phyloP scores from a whole-genome alignment of 75 land plant species.

The Larix kaempferi region DNA sequence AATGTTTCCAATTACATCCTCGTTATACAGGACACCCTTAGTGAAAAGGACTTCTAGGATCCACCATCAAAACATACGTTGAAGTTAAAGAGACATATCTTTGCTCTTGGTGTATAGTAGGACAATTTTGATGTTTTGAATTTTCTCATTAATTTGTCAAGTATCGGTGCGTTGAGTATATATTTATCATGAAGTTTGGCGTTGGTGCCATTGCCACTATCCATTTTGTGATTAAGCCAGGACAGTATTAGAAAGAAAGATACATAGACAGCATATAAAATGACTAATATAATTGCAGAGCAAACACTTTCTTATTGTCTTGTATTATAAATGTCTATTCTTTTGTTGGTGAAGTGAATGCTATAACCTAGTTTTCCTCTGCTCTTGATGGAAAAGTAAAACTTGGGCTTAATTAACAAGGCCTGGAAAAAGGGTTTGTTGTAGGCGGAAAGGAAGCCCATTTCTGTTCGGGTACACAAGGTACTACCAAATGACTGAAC shows the following conservation, averaged over 20 bases:
- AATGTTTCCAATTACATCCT: no score
- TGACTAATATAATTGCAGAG: slow-evolving; percentile 50
- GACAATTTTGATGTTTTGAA: slow-evolving; percentile 40
- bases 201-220: slow-evolving; percentile 41
- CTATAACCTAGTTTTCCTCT: slow-evolving; percentile 31
- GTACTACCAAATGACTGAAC: no score
- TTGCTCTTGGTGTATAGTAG: no score
- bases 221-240: no score
- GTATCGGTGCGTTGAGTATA: slow-evolving; percentile 35
- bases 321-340: slow-evolving; percentile 69
- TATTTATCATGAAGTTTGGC: slow-evolving; percentile 50
- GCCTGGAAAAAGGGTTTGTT: slow-evolving; percentile 52
- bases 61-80: no score
- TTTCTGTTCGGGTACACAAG: no score
- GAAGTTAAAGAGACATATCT: no score
- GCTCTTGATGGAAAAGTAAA: slow-evolving; percentile 36
- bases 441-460: no score
- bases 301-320: slow-evolving; percentile 61
- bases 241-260: slow-evolving; percentile 28
- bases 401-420: slow-evolving; percentile 41
- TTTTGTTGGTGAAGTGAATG: slow-evolving; percentile 50
- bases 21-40: no score
- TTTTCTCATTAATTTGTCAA: slow-evolving; percentile 51
- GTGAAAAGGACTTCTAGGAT: no score
- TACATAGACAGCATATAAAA: slow-evolving; percentile 34